phyloP scores from a whole-genome alignment of 306 rosid genomes.

The Pueraria montana region DNA sequence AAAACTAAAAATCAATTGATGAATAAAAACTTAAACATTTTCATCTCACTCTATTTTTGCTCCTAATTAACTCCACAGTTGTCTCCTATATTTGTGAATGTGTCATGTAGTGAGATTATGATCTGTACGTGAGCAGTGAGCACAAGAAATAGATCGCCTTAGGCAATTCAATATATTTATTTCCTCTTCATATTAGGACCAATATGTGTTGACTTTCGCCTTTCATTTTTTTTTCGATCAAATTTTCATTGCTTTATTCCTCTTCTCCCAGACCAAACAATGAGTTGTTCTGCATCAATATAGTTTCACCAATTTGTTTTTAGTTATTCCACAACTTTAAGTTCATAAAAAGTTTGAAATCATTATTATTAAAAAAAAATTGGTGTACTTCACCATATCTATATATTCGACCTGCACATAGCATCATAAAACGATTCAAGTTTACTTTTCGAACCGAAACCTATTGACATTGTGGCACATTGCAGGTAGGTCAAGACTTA shows the following conservation, averaged over 20 bases:
- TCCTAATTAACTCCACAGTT: not conserved
- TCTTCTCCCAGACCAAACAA: not conserved
- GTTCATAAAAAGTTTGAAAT: too few relatives aligned
- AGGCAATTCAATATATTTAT: not conserved
- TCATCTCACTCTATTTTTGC: not conserved
- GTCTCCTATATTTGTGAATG: not conserved
- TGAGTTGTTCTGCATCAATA: too few relatives aligned
- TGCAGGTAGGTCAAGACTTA: not conserved
- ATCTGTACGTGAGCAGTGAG: not conserved
- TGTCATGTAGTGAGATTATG: not conserved
- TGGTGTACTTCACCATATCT: too few relatives aligned
- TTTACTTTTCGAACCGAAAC: too few relatives aligned
- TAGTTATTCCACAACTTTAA: too few relatives aligned
- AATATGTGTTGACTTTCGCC: too few relatives aligned
- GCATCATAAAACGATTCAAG: too few relatives aligned
- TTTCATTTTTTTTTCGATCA: not conserved
- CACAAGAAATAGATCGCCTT: not conserved
- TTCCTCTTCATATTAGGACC: not conserved
- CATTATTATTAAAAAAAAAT: too few relatives aligned
- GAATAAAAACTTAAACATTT: not conserved
- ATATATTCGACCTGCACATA: too few relatives aligned
- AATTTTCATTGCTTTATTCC: not conserved
- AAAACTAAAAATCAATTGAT: not conserved
- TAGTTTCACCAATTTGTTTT: too few relatives aligned
- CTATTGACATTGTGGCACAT: too few relatives aligned